Percentiles rank a stretch among this genome's conserved stretches.
Evolutionary conservation across 441 rosid genomes (phyloP).

Genomic region (Raphanus hybrid): DNA sequence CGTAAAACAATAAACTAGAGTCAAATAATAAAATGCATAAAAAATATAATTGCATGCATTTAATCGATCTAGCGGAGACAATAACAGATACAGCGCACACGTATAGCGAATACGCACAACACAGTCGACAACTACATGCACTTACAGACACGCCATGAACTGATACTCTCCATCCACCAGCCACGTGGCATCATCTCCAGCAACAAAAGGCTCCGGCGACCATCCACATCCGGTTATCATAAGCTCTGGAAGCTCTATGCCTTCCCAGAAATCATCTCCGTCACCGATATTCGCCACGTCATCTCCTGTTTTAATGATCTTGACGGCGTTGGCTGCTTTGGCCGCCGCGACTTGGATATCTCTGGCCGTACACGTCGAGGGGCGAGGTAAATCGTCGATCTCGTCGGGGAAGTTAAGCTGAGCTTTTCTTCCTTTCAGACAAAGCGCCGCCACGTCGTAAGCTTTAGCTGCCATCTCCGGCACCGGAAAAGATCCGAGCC

Average conservation of each 20-base stretch:
- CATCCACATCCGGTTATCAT: constrained; percentile 44
- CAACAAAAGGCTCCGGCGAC: constrained; percentile 47
- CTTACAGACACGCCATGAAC: constrained; percentile 56
- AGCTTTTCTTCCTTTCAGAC: constrained; percentile 65
- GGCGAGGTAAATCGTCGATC: constrained; percentile 56
- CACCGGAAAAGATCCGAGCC: constrained; percentile 66
- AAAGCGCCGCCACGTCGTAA: constrained; percentile 65
- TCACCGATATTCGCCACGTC: constrained; percentile 30
- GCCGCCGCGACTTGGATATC: constrained; percentile 68
- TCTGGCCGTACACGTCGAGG: constrained; percentile 54
- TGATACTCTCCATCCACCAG: constrained; percentile 51
- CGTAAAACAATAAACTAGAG: constrained; percentile 21
- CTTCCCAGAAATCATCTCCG: constrained; percentile 71
- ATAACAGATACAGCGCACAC: constrained; percentile 32
- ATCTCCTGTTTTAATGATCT: constrained; percentile 37
- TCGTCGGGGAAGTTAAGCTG: constrained; percentile 67
- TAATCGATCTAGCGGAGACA: constrained; percentile 22
- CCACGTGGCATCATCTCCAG: constrained; percentile 60
- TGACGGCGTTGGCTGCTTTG: constrained; percentile 55
- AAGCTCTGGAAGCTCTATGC: constrained; percentile 81
- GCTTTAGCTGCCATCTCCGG: constrained; percentile 79
- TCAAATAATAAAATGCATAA: constrained; percentile 13
- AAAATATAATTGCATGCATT: constrained; percentile 35
- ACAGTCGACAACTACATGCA: constrained; percentile 23
- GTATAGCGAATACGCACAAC: constrained; percentile 32